Evolutionary conservation across 768 basidiomycete genomes (phyloP), one percentile per base, ranked within the genome.

Genomic region (Mrakia frigida): DNA sequence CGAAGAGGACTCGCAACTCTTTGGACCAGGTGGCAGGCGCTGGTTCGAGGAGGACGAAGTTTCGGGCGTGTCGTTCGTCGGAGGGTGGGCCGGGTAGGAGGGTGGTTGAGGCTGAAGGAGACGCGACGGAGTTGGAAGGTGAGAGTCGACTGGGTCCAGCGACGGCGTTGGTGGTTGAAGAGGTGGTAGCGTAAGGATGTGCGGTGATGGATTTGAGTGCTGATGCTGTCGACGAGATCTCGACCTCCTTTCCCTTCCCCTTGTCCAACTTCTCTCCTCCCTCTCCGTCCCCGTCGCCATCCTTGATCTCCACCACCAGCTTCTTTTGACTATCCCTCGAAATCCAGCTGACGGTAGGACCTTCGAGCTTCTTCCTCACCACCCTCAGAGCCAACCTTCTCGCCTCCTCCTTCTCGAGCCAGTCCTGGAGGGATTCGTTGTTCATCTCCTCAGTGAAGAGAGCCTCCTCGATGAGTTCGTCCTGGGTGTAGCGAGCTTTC

Each of bases 381-480:
- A 60, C 33, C 0, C 80, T 77, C n/a, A 79, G 80, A 3, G 43
- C 56, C 80, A 87, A 89, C 11, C 92, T 88, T 79, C 91, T 92
- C 83, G 92, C 92, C 80, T 92, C 92, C 79, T 95, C 93, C 2
- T 88, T 83, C 70, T 86, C 87, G 39, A 94, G 88, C 81, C 94
- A 94, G 79, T 93, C 88, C 50, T 88, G 86, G 78, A 94, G 91
- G 67, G 92, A 89, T 7, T 86, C 86, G 31, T 90, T 88, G 81
- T 95, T 95, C 0, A 90, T 89, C 82, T 93, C 93, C 82, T 94
- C 93, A 72, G 89, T 92, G 80, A 93, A 91, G 25, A 94, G 87
- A 0, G 93, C 93, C 10, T 88, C 88, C 2, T 88, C 89, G 75
- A 95, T 90, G 11, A 94, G 87, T 80, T 94, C 91, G n/a, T 88